Percentiles rank a stretch among this genome's conserved stretches.
Conservation (phyloP, 2,329 filamentous ascomycete species). For the Aspergillus jensenii region DNA sequence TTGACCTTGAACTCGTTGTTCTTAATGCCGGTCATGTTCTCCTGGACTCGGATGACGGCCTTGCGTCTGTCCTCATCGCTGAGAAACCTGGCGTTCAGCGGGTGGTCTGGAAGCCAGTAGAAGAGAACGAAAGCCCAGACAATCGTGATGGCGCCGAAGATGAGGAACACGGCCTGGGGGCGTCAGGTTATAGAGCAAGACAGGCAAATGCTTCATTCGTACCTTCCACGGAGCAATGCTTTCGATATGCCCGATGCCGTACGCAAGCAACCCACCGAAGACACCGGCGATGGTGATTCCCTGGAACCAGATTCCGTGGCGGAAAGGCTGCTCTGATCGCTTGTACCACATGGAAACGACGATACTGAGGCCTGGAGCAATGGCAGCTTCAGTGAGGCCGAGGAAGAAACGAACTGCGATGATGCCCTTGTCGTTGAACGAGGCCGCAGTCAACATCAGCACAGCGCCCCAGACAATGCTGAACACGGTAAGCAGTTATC, state of each 20-base stretch:
- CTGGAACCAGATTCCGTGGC: conserved; percentile 33
- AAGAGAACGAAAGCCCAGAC: neutral
- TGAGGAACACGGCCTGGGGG: neutral
- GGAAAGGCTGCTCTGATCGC: conserved; percentile 29
- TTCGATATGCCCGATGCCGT: conserved; percentile 27
- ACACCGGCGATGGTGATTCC: conserved; percentile 30
- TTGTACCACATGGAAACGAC: conserved; percentile 35
- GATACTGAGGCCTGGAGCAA: conserved; percentile 36
- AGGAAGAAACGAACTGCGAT: conserved; percentile 45
- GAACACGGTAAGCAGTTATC: neutral
- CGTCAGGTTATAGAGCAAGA: neutral
- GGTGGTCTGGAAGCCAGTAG: neutral
- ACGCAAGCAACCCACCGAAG: conserved; percentile 25
- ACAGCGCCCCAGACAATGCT: conserved; percentile 33
- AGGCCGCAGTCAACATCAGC: conserved; percentile 35
- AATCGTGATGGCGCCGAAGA: conserved; percentile 25
- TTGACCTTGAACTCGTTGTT: neutral
- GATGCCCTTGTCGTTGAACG: conserved; percentile 38
- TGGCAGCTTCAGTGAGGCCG: conserved; percentile 41
- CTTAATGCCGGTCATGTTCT: conserved; percentile 2
- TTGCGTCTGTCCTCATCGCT: neutral
- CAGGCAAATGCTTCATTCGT: neutral
- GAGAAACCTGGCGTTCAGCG: neutral
- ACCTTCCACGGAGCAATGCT: conserved; percentile 26
- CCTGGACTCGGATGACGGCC: neutral